A percentile compares a stretch with the other conserved stretches of the same genome.
These are phyloP conservation scores for Aspergillus niger DNA, from an alignment of 2,329 filamentous ascomycete species.

Conservation along the genomic window DNA sequence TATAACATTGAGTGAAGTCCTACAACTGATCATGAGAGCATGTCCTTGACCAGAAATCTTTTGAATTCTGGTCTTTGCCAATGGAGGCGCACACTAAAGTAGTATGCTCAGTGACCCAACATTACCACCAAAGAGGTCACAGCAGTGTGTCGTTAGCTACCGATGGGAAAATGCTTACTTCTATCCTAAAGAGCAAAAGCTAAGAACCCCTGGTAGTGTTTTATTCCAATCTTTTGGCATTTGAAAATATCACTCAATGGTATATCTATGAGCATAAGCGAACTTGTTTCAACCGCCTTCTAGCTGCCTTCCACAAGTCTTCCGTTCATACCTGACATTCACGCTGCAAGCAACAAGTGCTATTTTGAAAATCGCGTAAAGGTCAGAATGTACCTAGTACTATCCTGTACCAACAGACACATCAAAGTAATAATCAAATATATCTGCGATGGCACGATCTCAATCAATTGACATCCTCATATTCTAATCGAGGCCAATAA, in stretches of 20 bases:
- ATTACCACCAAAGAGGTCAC: too few species aligned
- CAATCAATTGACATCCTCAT: background rate
- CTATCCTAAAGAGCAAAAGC: too few species aligned
- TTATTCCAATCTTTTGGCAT: too few species aligned
- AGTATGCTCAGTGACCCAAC: too few species aligned
- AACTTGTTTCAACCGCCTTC: background rate
- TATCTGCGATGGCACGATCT: background rate
- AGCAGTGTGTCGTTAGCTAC: too few species aligned
- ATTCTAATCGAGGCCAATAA: background rate
- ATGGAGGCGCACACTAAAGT: background rate
- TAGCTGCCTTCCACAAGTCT: background rate
- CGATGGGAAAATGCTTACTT: too few species aligned
- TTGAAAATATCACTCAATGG: too few species aligned
- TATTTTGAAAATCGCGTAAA: background rate
- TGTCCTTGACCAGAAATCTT: background rate
- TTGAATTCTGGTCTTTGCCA: background rate
- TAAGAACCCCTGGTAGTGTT: too few species aligned
- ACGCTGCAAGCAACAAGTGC: background rate
- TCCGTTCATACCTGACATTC: background rate
- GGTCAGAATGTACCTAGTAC: background rate
- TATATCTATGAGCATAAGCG: too few species aligned
- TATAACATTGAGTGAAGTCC: background rate
- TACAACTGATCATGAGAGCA: background rate
- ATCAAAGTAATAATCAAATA: background rate
- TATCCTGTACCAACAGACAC: background rate